Evolutionary conservation across 1,139 yeast genomes (phyloP).

Genomic region (Pichia sp.): DNA sequence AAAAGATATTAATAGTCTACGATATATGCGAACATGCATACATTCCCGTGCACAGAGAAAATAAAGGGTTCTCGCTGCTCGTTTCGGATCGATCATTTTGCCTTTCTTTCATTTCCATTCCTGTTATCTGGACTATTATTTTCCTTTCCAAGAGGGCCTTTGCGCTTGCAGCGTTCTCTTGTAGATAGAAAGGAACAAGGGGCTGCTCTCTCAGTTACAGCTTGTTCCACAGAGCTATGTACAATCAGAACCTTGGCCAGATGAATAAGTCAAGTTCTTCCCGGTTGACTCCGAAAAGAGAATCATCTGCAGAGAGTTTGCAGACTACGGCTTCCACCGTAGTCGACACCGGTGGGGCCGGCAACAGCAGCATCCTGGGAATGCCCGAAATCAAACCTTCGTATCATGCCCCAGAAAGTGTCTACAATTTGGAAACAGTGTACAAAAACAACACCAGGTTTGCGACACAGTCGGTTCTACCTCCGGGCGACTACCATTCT

Average conservation of each 20-base stretch:
- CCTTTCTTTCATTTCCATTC: neutral
- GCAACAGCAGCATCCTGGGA: neutral
- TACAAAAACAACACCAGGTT: constrained; percentile 17
- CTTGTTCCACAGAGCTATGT: neutral
- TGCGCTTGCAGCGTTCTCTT: neutral
- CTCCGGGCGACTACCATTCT: constrained; percentile 30
- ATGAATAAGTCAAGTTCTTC: neutral
- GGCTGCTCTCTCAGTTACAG: neutral
- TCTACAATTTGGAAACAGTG: constrained; percentile 16
- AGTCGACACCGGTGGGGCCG: neutral
- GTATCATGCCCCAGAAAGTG: constrained; percentile 6
- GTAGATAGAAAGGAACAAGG: neutral
- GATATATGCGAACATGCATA: neutral
- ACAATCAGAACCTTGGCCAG: neutral
- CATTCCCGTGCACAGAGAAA: neutral
- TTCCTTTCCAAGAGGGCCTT: neutral
- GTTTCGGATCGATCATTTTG: neutral
- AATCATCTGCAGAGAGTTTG: constrained; percentile 1
- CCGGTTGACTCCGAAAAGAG: neutral
- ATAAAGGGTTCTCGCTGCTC: neutral
- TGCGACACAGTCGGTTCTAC: constrained; percentile 27
- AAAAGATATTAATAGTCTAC: neutral
- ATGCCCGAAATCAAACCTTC: constrained; percentile 1
- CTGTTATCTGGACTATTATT: neutral
- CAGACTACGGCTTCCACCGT: constrained; percentile 1